Conservation (phyloP, 352 stramenopile species). For the Phytophthora palmivora region DNA sequence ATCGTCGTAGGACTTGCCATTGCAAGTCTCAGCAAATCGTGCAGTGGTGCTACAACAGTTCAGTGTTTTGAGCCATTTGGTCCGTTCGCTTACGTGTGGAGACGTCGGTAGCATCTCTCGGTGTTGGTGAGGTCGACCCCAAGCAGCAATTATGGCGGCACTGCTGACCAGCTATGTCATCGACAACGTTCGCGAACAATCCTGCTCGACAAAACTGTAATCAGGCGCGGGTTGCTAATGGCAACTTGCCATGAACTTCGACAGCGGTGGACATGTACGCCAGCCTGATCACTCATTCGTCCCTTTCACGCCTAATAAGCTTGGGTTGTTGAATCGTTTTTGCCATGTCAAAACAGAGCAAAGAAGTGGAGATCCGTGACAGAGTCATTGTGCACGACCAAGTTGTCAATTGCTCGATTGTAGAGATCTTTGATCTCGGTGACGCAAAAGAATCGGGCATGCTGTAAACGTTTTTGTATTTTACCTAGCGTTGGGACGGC, state of each 20-base stretch:
- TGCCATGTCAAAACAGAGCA: too few relatives aligned
- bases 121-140: conserved; percentile 8
- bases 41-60: too few relatives aligned
- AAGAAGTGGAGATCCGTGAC: background rate
- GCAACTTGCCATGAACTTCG: conserved; percentile 4
- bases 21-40: too few relatives aligned
- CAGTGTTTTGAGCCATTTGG: too few relatives aligned
- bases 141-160: background rate
- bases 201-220: conserved; percentile 40
- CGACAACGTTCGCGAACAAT: conserved; percentile 7
- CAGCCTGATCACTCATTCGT: too few relatives aligned
- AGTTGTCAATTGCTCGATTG: background rate
- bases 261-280: conserved; percentile 16
- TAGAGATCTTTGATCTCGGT: background rate
- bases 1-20: too few relatives aligned
- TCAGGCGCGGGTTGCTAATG: conserved; percentile 22
- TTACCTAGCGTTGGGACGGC: background rate
- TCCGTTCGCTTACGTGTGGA: too few relatives aligned
- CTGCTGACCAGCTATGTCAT: conserved; percentile 2
- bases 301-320: too few relatives aligned
- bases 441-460: background rate
- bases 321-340: too few relatives aligned
- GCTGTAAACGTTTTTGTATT: background rate
- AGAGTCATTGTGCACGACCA: background rate
- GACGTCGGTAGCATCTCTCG: background rate